Percentiles rank a stretch among this genome's conserved stretches.
phyloP scores from a whole-genome alignment of 495 filamentous ascomycete species.

The Cercophora scortea region DNA sequence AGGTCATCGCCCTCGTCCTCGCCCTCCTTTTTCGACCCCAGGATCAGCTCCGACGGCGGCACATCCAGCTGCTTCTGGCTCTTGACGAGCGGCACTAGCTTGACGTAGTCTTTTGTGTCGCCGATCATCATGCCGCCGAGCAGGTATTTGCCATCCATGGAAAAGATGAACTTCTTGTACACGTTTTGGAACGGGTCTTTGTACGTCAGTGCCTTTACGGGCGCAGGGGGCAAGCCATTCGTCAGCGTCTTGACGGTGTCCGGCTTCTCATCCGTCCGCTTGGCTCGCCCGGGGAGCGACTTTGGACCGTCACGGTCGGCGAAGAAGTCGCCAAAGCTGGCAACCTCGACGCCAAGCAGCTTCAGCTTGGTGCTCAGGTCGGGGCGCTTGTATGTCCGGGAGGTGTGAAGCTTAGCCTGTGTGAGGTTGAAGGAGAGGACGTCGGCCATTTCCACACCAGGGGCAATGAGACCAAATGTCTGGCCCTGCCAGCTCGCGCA shows the following conservation, averaged over 20 bases:
- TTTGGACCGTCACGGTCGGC: conserved; percentile 84
- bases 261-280: conserved; percentile 19
- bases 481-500: conserved; percentile 93
- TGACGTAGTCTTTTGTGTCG: conserved; percentile 90
- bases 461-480: conserved; percentile 89
- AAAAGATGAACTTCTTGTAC: conserved; percentile 96
- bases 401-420: conserved; percentile 63
- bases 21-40: conserved; percentile 67
- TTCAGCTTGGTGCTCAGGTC: conserved; percentile 94
- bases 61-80: conserved; percentile 75
- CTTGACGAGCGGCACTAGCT: conserved; percentile 91
- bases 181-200: conserved; percentile 90
- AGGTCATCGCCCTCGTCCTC: conserved; percentile 55
- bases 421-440: conserved; percentile 93
- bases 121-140: conserved; percentile 99
- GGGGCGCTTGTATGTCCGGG: conserved; percentile 69
- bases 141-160: conserved; percentile 83
- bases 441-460: conserved; percentile 94
- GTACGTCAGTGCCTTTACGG: conserved; percentile 83
- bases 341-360: conserved; percentile 87
- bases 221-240: conserved; percentile 44
- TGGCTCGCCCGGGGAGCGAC: conserved; percentile 52
- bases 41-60: conserved; percentile 81
- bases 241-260: conserved; percentile 40
- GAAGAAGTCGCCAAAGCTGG: conserved; percentile 95